Base-by-base conservation (phyloP, 768 basidiomycete genomes). In the Leccinum obscurum region DNA sequence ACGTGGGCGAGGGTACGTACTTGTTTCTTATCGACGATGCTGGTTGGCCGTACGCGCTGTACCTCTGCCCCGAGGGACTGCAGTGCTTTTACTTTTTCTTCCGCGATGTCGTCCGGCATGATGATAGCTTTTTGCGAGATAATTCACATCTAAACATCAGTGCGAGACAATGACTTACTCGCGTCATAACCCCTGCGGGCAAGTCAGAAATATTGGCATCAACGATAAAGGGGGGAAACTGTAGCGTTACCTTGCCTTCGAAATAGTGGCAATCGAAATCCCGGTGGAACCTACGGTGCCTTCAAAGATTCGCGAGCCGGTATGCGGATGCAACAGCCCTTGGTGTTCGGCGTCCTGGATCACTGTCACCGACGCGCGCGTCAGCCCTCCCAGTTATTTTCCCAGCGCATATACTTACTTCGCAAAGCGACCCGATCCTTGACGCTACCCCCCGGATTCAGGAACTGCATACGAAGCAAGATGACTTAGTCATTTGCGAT, bases 381-480 rank as follows among this genome's bases (percentile, higher is more conserved):
- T 52, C 11, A 59, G 51, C 44, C 34, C 52, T 52, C 1, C n/a
- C 11, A 24, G 26, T 57, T 62, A 22, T 3, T 4, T 1, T 15
- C 1, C 20, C 48, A 32, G 52, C 44, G 61, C 37, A 53, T 52
- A 60, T 50, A 22, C 13, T n/a, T 68, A 97, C 95, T 93, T 73
- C 87, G 84, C 61, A 98, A 73, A 0, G 95, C 96, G n/a, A 98
- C 96, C 32, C 97, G 85, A 73, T 99, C 97, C 73, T 99, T 99
- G 54, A 98, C 91, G 56, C 95, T 98, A 44, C 97, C 97, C 26
- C 96, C 96, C 1, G 97, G 96, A 74, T 99, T 99, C 61, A 98
- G 72, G 70, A 89, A 99, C 93, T 98, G 66, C 10, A 48, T 20
- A 46, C 28, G 86, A 94, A 88, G 93, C 64, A 8, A 55, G 39